Evolutionary conservation across 2,329 filamentous ascomycete genomes (phyloP).

Genomic region (Colletotrichum lindemuthianum): DNA sequence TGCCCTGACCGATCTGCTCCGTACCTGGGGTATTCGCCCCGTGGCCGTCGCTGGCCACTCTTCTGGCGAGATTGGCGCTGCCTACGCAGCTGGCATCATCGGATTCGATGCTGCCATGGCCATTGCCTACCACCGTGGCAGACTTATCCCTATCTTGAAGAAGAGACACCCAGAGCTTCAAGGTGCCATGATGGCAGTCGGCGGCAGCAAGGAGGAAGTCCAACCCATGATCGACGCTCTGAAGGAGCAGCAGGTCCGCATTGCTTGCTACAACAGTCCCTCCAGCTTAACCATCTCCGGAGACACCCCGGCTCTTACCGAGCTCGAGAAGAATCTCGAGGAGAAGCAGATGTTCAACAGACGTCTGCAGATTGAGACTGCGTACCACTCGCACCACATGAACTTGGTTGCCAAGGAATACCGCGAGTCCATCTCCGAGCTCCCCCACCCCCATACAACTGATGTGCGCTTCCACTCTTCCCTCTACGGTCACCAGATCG

Average conservation of each 20-base stretch:
- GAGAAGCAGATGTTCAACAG: slow-evolving; percentile 54
- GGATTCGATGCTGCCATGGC: slow-evolving; percentile 56
- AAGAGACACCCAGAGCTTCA: slow-evolving; percentile 50
- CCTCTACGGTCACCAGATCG: slow-evolving; percentile 52
- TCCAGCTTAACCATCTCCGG: slow-evolving; percentile 60
- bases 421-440: slow-evolving; percentile 52
- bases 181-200: slow-evolving; percentile 67
- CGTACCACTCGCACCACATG: slow-evolving; percentile 67
- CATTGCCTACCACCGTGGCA: slow-evolving; percentile 60
- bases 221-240: slow-evolving; percentile 56
- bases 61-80: slow-evolving; percentile 59
- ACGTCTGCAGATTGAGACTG: slow-evolving; percentile 59
- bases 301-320: slow-evolving; percentile 38
- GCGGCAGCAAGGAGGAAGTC: slow-evolving; percentile 54
- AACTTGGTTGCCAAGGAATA: slow-evolving; percentile 51
- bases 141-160: slow-evolving; percentile 55
- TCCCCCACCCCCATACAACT: slow-evolving; percentile 47
- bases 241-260: slow-evolving; percentile 39
- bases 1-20: slow-evolving; percentile 54
- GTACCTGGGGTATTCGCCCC: slow-evolving; percentile 54
- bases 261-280: slow-evolving; percentile 63
- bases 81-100: slow-evolving; percentile 51
- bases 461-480: slow-evolving; percentile 58
- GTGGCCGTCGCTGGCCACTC: slow-evolving; percentile 56
- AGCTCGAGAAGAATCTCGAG: slow-evolving; percentile 47